Evolutionary conservation across 2,329 filamentous ascomycete genomes (phyloP).

Genomic region (Apiospora rasikravindrae): DNA sequence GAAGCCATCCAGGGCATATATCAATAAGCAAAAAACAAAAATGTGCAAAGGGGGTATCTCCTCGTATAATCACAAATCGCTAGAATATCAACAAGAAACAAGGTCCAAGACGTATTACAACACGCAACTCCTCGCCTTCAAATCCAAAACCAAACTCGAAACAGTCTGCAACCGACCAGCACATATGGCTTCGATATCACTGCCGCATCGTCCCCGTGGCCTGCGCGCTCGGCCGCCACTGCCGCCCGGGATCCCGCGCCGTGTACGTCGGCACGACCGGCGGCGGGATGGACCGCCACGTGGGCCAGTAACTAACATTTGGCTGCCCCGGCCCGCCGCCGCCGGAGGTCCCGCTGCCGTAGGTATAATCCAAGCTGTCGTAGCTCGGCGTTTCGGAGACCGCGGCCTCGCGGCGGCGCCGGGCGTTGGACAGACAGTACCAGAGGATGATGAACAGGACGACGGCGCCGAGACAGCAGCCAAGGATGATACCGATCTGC

Average conservation of each 20-base stretch:
- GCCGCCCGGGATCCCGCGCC: constrained; percentile 18
- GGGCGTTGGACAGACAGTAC: constrained; percentile 28
- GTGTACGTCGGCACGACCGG: constrained; percentile 30
- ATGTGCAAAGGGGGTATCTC: neutral
- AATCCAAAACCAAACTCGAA: neutral
- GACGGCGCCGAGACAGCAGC: constrained; percentile 31
- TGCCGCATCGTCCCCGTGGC: neutral
- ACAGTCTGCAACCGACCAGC: neutral
- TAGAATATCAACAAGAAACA: neutral
- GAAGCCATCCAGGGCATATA: neutral
- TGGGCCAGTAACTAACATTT: constrained; percentile 25
- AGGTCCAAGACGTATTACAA: neutral
- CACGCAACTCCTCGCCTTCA: neutral
- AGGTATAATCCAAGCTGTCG: constrained; percentile 5
- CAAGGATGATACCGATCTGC: constrained; percentile 37
- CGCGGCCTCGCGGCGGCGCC: constrained; percentile 25
- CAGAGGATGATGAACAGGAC: constrained; percentile 33
- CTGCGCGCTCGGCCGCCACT: constrained; percentile 24
- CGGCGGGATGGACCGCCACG: constrained; percentile 34
- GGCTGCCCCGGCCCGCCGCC: neutral
- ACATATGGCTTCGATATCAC: neutral
- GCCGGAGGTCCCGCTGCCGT: neutral
- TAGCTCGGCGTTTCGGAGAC: constrained; percentile 19
- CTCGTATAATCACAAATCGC: neutral
- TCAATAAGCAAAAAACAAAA: neutral